Evolutionary conservation across 441 rosid genomes (phyloP), one percentile per base, ranked within the genome.

Genomic region (Erysimum pusillum): DNA sequence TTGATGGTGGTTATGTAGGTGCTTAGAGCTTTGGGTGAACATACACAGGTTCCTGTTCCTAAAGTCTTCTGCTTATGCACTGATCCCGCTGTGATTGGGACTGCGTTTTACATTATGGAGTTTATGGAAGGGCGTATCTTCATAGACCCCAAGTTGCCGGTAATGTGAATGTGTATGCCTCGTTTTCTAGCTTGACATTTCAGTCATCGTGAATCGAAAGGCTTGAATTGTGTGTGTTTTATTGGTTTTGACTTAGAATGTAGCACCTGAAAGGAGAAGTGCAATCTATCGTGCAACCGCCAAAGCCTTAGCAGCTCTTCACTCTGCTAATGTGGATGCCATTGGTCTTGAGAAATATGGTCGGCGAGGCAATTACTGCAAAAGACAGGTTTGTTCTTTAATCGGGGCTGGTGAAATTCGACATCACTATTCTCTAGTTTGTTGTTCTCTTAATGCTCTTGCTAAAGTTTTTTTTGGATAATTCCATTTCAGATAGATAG

Each of bases 61-160:
- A 93, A 84, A 85, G 97, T 82, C 42, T 90, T 84, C 75, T 91
- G 93, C 80, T 84, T 91, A 58, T 93, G 99, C 76, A 78, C 78
- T 32, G 95, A 93, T 80, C 80, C 87, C 0, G 67, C 73, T 61
- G 85, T 95, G 4, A 87, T 93, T 56, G 97, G 97, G 63, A 91
- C 99, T 71, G 84, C 87, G 13, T 96, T 93, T 83, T 96, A 93
- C 85, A 89, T 95, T 69, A 93, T 93, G 98, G 99, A 93, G 83
- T 93, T 81, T 67, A 81, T 96, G 86, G 91, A 96, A 85, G 99
- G 99, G 5, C 87, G 97, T 18, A 89, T 96, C 44, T 93, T 88
- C 65, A 38, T 90, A 7, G 97, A 95, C 71, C 91, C 94, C 0
- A 77, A 79, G 75, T 84, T 91, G 49, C 98, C 86, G 62, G 98